Conservation (phyloP, 169 alveolate species). For the Plasmodium blacklocki region DNA sequence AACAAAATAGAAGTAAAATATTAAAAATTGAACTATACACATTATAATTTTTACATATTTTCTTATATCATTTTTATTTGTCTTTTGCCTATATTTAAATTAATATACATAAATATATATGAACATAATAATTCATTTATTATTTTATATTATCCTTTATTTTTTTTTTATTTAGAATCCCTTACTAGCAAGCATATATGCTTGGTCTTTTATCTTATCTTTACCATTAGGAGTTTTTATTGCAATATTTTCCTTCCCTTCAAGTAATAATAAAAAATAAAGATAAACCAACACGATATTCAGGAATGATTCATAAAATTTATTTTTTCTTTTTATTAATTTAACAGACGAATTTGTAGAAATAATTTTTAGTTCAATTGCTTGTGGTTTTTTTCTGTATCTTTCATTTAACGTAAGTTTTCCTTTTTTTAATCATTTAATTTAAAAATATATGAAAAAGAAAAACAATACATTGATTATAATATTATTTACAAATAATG, state of each 20-base stretch:
- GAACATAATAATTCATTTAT: constrained; percentile 1
- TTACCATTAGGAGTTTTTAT: constrained; percentile 70
- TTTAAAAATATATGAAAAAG: constrained; percentile 22
- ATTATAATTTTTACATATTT: constrained; percentile 17
- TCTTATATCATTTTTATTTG: constrained; percentile 6
- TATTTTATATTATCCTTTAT: constrained; percentile 3
- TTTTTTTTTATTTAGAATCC: constrained; percentile 34
- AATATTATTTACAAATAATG: neutral
- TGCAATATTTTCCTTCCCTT: constrained; percentile 68
- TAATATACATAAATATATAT: constrained; percentile 11
- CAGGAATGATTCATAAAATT: neutral
- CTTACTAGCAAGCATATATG: constrained; percentile 46
- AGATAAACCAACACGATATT: neutral
- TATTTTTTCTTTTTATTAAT: constrained; percentile 20
- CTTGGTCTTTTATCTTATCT: constrained; percentile 69
- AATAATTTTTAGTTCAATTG: constrained; percentile 66
- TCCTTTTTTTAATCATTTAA: constrained; percentile 3
- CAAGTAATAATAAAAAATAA: constrained; percentile 46
- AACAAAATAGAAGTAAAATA: constrained; percentile 44
- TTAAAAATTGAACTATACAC: neutral
- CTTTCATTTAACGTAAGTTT: constrained; percentile 68
- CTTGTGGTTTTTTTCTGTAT: constrained; percentile 70
- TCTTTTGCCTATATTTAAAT: neutral
- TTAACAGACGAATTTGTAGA: constrained; percentile 64
- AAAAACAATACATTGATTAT: neutral